phyloP scores from a whole-genome alignment of 305 asterid species.

The Andrographis paniculata region DNA sequence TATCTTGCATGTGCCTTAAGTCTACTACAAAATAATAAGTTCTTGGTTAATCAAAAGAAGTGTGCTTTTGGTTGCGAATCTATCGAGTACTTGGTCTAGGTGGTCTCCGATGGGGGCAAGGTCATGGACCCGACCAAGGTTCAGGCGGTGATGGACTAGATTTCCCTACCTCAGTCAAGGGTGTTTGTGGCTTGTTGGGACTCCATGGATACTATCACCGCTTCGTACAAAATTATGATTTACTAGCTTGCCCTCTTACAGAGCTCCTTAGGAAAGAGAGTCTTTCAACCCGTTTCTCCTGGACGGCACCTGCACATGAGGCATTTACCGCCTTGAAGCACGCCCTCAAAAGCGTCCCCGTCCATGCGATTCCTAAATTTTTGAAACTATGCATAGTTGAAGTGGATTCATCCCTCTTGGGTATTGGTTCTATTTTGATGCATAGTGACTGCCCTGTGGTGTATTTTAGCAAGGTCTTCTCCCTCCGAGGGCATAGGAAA shows the following conservation, averaged over 20 bases:
- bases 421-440: too few species aligned
- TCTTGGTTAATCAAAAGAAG: background rate
- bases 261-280: background rate
- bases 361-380: too few species aligned
- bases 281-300: too few species aligned
- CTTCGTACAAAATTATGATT: background rate
- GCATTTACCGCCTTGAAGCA: background rate
- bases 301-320: background rate
- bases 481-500: too few species aligned
- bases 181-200: constrained; percentile 1
- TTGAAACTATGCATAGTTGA: too few species aligned
- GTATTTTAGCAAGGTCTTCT: too few species aligned
- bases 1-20: too few species aligned
- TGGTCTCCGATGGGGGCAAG: background rate
- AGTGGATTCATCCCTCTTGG: too few species aligned
- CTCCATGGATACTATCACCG: background rate
- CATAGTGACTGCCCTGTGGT: too few species aligned
- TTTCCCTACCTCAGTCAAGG: background rate
- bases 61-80: background rate
- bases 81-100: background rate
- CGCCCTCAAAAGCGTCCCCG: background rate
- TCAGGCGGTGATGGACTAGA: background rate
- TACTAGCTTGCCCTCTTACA: background rate
- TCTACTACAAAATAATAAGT: background rate
- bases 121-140: background rate